Conservation (phyloP, 2,329 filamentous ascomycete genomes). For the Hymenoscyphus repandus region DNA sequence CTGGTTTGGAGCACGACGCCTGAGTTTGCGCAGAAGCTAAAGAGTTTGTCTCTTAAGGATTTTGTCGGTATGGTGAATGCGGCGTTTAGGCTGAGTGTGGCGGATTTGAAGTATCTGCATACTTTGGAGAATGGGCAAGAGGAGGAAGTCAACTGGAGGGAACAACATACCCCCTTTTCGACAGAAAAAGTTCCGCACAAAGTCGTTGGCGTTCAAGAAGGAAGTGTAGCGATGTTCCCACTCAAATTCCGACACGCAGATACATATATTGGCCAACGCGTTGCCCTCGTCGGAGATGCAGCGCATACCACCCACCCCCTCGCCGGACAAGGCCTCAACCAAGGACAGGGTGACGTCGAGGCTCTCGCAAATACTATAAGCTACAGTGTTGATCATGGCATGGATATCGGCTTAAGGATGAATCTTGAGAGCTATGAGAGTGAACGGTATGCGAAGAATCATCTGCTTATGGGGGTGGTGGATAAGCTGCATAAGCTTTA, state of each 20-base stretch:
- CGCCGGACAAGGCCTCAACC: slow-evolving; percentile 89
- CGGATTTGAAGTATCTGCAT: slow-evolving; percentile 82
- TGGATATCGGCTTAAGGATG: slow-evolving; percentile 77
- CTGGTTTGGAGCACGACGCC: slow-evolving; percentile 95
- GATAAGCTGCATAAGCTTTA: slow-evolving; percentile 94
- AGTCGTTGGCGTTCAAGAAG: slow-evolving; percentile 67
- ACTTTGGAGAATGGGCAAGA: slow-evolving; percentile 51
- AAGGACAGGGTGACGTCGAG: slow-evolving; percentile 84
- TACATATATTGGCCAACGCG: slow-evolving; percentile 83
- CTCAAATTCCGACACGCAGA: slow-evolving; percentile 90
- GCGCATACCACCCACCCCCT: slow-evolving; percentile 94
- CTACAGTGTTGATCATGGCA: slow-evolving; percentile 73
- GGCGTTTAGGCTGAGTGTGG: slow-evolving; percentile 74
- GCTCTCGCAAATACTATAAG: slow-evolving; percentile 70
- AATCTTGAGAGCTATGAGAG: slow-evolving; percentile 76
- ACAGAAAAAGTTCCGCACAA: slow-evolving; percentile 56
- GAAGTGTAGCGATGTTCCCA: slow-evolving; percentile 83
- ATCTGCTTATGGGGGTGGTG: slow-evolving; percentile 69
- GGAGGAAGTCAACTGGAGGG: slow-evolving; percentile 81
- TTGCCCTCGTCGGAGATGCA: slow-evolving; percentile 88
- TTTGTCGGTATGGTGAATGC: slow-evolving; percentile 89
- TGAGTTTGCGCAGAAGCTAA: slow-evolving; percentile 70
- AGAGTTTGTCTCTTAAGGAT: slow-evolving; percentile 64
- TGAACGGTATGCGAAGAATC: slow-evolving; percentile 79
- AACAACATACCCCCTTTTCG: slow-evolving; percentile 60